phyloP scores from a whole-genome alignment of 208 protist species.

The Leishmania major region DNA sequence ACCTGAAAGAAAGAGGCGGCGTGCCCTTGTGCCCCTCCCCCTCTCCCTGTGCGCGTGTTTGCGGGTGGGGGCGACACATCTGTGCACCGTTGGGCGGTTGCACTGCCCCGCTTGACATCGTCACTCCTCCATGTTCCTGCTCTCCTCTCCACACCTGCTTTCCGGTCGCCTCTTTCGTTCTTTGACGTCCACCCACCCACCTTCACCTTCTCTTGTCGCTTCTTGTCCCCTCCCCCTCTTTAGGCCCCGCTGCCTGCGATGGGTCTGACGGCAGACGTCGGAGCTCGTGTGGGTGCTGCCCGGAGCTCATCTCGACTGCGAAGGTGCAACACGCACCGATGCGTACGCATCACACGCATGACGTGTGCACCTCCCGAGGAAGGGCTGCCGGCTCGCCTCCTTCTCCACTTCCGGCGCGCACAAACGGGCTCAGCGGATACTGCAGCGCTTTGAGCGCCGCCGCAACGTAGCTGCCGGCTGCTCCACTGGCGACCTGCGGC shows the following conservation, averaged over 20 bases:
- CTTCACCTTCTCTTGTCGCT: background rate
- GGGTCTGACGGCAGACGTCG: background rate
- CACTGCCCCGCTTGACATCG: background rate
- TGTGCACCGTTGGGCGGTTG: background rate
- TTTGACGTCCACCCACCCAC: background rate
- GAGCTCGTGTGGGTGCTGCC: background rate
- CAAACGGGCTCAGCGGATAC: slow-evolving; percentile 25
- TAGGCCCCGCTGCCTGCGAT: background rate
- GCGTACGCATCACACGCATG: background rate
- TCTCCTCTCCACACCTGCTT: background rate
- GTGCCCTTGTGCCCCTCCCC: background rate
- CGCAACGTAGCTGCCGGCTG: slow-evolving; percentile 62
- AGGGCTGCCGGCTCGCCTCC: slow-evolving; percentile 30
- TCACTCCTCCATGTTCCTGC: background rate
- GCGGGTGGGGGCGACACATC: background rate
- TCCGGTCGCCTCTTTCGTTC: background rate
- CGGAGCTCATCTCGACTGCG: background rate
- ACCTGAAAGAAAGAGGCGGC: background rate
- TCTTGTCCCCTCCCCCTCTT: background rate
- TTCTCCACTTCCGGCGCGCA: slow-evolving; percentile 52
- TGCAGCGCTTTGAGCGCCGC: slow-evolving; percentile 29
- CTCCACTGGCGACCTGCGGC: slow-evolving; percentile 39
- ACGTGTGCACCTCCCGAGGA: slow-evolving; percentile 5
- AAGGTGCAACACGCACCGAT: background rate
- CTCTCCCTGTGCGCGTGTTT: background rate